Evolutionary conservation across 208 protist species (phyloP).

Genomic region (Acanthamoeba triangularis): DNA sequence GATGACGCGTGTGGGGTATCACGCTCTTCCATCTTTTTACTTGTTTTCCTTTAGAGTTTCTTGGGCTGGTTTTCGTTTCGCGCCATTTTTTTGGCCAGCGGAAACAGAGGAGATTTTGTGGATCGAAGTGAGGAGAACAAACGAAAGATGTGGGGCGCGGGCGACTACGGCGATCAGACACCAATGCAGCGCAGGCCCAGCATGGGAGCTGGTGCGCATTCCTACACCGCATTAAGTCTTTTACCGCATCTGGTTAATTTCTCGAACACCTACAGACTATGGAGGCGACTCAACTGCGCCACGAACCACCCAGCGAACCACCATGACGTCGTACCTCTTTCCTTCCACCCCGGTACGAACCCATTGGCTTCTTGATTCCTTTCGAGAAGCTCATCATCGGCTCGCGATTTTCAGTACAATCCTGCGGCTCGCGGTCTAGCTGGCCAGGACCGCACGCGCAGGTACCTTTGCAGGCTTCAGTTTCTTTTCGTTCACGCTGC

Average conservation of each 20-base stretch:
- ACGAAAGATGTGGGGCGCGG: constrained; percentile 24
- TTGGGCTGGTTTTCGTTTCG: not conserved
- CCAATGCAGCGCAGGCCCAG: constrained; percentile 19
- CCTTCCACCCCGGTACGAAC: constrained; percentile 11
- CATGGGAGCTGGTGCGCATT: constrained; percentile 1
- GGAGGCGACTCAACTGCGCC: not conserved
- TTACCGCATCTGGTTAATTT: not conserved
- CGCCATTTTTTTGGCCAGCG: not conserved
- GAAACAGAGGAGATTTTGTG: not conserved
- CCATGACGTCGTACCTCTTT: constrained; percentile 30
- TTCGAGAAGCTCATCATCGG: not conserved
- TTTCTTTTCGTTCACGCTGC: no score
- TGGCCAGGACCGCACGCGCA: constrained; percentile 41
- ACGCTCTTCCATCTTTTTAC: not conserved
- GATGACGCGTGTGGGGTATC: not conserved
- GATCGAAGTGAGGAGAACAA: not conserved
- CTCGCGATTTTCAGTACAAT: not conserved
- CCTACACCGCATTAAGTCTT: not conserved
- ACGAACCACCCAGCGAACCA: constrained; percentile 10
- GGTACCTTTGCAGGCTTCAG: not conserved
- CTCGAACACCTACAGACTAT: not conserved
- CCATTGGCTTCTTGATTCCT: not conserved
- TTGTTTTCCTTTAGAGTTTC: not conserved
- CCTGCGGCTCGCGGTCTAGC: not conserved
- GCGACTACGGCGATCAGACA: constrained; percentile 33